Percentiles rank a stretch among this genome's conserved stretches.
Evolutionary conservation across 441 rosid genomes (phyloP).

Genomic region (Pelargonium citronellum): DNA sequence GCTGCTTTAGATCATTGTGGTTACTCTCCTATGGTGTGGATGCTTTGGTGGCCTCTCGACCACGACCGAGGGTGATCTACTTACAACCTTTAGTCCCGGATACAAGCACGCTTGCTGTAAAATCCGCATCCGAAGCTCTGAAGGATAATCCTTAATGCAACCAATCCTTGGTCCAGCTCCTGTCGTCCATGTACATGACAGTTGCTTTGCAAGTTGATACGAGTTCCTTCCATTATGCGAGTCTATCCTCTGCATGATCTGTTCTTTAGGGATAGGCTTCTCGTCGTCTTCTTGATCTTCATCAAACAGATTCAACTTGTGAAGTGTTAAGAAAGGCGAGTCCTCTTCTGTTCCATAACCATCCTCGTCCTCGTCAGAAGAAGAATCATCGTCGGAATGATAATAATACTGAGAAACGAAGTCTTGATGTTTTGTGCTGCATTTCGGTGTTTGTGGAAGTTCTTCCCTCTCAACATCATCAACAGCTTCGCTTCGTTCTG

Average conservation of each 20-base stretch:
- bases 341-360: constrained; percentile 65
- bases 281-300: constrained; percentile 36
- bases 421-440: neutral
- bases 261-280: constrained; percentile 41
- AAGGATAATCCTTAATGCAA: constrained; percentile 82
- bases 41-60: neutral
- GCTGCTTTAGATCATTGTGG: constrained; percentile 11
- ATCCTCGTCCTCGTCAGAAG: constrained; percentile 28
- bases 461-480: constrained; percentile 24
- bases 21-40: neutral
- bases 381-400: constrained; percentile 21
- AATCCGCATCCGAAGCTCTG: constrained; percentile 69
- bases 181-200: constrained; percentile 82
- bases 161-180: constrained; percentile 99
- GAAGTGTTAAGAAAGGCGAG: constrained; percentile 38
- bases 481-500: constrained; percentile 24
- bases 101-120: constrained; percentile 77
- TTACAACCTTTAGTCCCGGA: constrained; percentile 41
- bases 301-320: constrained; percentile 46
- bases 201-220: constrained; percentile 68
- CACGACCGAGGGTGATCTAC: constrained; percentile 19
- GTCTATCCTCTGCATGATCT: constrained; percentile 61
- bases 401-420: constrained; percentile 17
- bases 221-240: constrained; percentile 61
- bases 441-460: constrained; percentile 15